Evolutionary conservation across 208 protist genomes (phyloP), one percentile per base, ranked within the genome.

Genomic region (Strigomonas culicis): DNA sequence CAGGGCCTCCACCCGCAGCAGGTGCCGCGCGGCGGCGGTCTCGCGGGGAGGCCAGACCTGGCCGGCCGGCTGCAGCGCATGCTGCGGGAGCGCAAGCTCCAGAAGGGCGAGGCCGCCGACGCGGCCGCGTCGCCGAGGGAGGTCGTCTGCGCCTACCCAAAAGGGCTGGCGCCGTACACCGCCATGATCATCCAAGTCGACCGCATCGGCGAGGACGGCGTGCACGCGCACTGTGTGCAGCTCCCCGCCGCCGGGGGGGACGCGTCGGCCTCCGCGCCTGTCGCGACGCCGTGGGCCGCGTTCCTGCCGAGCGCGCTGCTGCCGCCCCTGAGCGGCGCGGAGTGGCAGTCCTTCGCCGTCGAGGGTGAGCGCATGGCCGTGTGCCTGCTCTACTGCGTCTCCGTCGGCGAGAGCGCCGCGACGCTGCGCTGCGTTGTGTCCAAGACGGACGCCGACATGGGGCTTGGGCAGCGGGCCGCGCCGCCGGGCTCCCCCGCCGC

Each of bases 331-430:
- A 68, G 50, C 47, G 65, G 52, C 19, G 57, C 68, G 21, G 68
- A 70, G 25, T 93, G 86, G 86, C 56, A 57, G 7, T 63, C 68
- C 25, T 90, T 82, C 72, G 84, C 84, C 43, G 84, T 94, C 36
- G 74, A 74, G 8, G 84, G 84, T 25, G 87, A 94, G 62, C 70
- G 76, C 24, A 87, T 94, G 82, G 78, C 74, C 30, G 87, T 87
- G 27, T 70, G 74, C 21, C 52, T 91, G 59, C 68, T 94, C 27
- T 94, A 90, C 58, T 79, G 77, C 43, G 73, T 82, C 2, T 67
- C 84, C 6, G 74, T 94, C 10, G 87, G 77, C 41, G 81, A 69
- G 21, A 94, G 87, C 62, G 66, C 61, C 7, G 87, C 87, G 19
- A 79, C 87, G 3, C 63, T 88, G 60, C 79, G 75, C 19, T 67